phyloP scores from a whole-genome alignment of 345 rosid genomes.

The Rhodamnia rubescens region DNA sequence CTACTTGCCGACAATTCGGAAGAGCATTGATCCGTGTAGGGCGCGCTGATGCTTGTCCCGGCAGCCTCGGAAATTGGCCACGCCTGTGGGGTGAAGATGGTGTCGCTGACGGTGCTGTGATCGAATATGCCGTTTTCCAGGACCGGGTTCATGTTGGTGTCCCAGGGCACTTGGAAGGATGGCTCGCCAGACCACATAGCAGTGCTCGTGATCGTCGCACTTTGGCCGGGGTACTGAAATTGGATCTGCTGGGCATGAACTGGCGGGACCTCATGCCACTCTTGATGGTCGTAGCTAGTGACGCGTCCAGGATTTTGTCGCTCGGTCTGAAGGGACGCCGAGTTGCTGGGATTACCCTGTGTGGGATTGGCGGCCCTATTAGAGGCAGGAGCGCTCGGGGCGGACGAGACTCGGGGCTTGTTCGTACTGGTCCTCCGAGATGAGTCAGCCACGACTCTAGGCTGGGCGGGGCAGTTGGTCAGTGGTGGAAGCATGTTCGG shows the following conservation, averaged over 20 bases:
- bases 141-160: neutral
- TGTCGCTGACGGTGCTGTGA: neutral
- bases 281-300: neutral
- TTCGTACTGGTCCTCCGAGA: neutral
- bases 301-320: neutral
- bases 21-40: neutral
- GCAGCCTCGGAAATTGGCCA: slow-evolving; percentile 2
- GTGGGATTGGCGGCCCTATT: neutral
- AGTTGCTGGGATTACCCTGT: neutral
- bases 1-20: neutral
- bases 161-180: neutral
- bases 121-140: neutral
- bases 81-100: neutral
- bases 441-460: neutral
- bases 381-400: neutral
- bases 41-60: neutral
- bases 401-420: neutral
- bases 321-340: neutral
- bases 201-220: neutral
- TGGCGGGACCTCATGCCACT: neutral
- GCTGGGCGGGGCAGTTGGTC: neutral
- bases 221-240: neutral
- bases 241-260: neutral
- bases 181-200: neutral
- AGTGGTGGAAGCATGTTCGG: neutral